Evolutionary conservation across 805 yeast species (phyloP), one percentile per base, ranked within the genome.

Genomic region (Nematodospora valgi): DNA sequence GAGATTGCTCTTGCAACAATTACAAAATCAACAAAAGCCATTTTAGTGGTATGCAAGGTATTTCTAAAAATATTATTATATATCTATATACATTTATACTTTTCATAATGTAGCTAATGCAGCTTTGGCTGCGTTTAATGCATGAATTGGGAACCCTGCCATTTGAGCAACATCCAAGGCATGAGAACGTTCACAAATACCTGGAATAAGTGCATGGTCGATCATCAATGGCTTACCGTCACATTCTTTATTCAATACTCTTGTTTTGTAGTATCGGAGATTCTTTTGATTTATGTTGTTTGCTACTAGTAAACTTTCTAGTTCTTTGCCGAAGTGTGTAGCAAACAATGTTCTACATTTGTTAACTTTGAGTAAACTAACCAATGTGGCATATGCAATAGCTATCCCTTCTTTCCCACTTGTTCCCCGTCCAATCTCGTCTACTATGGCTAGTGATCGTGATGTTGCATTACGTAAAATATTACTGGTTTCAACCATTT

Each of bases 371-470:
- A 76, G 45, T 36, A 88, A 58, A 49, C 79, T 74, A 25, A 73
- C 56, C 31, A 88, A 56, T 0, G 89, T 72, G 0, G 94, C 89
- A 62, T 68, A 86, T 1, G 96, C 95, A 36, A 88, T 79, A 1
- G 95, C 83, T 4, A 84, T 65, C 1, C 96, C 96, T 59, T 88
- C 96, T 34, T 65, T 67, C 0, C 86, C 81, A 37, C 94, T 82
- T 0, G 96, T 88, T 0, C 96, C 96, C 35, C 96, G 65, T 0
- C 94, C 94, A 22, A 84, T 74, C 44, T 84, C 94, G 52, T 84
- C 94, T 26, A 84, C 66, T 2, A 84, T 62, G 1, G 86, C 80
- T 34, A 84, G 59, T 0, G 86, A 80, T 12, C 64, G 61, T 1
- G 63, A 49, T 0, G 95, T 73, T 20, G 85, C 79, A 10, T 63